Evolutionary conservation across 306 rosid species (phyloP), one percentile per base, ranked within the genome.

Genomic region (Begonia peltatifolia): DNA sequence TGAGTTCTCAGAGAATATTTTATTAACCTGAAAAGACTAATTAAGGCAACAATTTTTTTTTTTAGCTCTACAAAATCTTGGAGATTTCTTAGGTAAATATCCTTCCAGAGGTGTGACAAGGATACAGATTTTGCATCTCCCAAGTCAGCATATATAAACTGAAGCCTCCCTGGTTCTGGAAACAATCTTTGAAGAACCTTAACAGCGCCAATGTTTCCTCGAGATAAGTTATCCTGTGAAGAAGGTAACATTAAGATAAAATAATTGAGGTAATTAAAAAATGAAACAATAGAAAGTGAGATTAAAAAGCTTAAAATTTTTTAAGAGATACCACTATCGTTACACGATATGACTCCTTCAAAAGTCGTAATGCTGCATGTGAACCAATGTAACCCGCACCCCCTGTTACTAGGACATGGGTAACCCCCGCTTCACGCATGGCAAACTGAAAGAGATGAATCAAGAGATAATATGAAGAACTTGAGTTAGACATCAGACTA

Each of bases 361-460:
- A 58, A 44, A 90, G 93, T 64, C 94, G 77, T 50, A 83, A 66
- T 48, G 84, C 56, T 55, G 96, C 99, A 79, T 90, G 99, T 42
- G 99, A 90, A 14, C 99, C 99, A 14, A 86, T 86, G 64, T 79
- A 90, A 49, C 99, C 99, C 10, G 99, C 99, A 62, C 99, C 96
- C 69, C 94, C 96, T 2, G 99, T 90, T 52, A 90, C 94, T 53
- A 86, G 64, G 10, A 86, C 96, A 68, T 86, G 99, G 13, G 81
- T 81, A 25, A 81, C 76, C 57, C 99, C 94, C 10, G 68, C 76
- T 61, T 83, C 94, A 46, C 54, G 64, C 36, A 57, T 22, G 18
- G 81, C 65, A 72, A 86, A 83, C 99, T 90, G 74, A 41, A 61
- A 67, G 5, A 59, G 13, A 30, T 30, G 8, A 9, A 30, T 30